phyloP scores from a whole-genome alignment of 352 stramenopile genomes.

The Lagenidium giganteum region DNA sequence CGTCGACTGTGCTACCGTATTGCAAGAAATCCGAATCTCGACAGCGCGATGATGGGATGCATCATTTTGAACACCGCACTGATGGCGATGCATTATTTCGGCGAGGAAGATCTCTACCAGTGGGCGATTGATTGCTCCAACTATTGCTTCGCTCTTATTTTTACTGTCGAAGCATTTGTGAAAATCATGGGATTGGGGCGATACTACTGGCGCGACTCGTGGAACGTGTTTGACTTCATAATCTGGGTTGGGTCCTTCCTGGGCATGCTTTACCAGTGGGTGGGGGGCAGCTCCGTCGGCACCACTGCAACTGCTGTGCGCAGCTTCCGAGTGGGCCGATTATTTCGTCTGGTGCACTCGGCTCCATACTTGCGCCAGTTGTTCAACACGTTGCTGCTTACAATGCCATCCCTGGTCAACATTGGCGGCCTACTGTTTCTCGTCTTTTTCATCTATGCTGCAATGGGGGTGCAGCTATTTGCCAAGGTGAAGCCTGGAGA shows the following conservation, averaged over 20 bases:
- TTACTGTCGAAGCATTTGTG: constrained; percentile 71
- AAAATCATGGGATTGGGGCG: constrained; percentile 78
- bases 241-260: constrained; percentile 44
- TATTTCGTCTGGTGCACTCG: constrained; percentile 70
- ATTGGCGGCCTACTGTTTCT: constrained; percentile 85
- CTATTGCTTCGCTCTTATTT: constrained; percentile 78
- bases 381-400: constrained; percentile 86
- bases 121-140: constrained; percentile 67
- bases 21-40: constrained; percentile 52
- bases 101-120: constrained; percentile 63
- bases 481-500: constrained; percentile 72
- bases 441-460: constrained; percentile 91
- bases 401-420: constrained; percentile 82
- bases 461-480: constrained; percentile 89
- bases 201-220: constrained; percentile 78
- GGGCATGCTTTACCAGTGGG: constrained; percentile 42
- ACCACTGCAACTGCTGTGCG: constrained; percentile 63
- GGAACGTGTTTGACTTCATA: constrained; percentile 85
- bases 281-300: constrained; percentile 34
- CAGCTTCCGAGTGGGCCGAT: constrained; percentile 77
- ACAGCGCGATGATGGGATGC: constrained; percentile 69
- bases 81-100: constrained; percentile 85
- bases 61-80: constrained; percentile 87
- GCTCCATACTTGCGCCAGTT: constrained; percentile 75
- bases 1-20: constrained; percentile 32